Evolutionary conservation across 2,329 filamentous ascomycete genomes (phyloP), one percentile per base, ranked within the genome.

Genomic region (Corynespora cassiicola): DNA sequence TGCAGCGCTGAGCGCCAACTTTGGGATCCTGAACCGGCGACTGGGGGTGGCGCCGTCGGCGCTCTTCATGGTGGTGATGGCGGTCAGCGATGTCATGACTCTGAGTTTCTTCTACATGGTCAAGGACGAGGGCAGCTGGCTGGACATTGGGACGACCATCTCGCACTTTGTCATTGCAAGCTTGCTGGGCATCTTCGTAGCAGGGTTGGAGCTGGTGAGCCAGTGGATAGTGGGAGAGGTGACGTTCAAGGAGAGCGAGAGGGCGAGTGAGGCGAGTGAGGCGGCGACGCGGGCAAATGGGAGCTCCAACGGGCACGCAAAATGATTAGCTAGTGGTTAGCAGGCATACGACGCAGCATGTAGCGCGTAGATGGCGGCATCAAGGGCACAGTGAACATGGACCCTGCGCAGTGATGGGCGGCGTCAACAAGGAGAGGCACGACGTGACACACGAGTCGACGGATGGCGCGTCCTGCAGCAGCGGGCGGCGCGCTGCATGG

Each of bases 51-150:
- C 90, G 7, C 91, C 90, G 0, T 90, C 87, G 24, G 89, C 90
- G 5, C 74, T 99, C 4, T 96, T 97, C 72, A 96, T 96, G 86
- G 53, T 69, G 3, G 90, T 95, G 33, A 95, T 96, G 82, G 88
- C 61, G 1, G 82, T 95, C 34, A 91, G 87, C 45, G 94, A 99
- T 64, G 82, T 96, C 32, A 78, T 97, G 65, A 97, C 94, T 3
- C 77, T 99, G 35, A 89, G 94, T 58, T 99, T 99, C 75, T 99
- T 99, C 72, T 99, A 89, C 84, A 89, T 96, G 57, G 94, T 99
- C 29, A 88, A 87, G 59, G 94, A 99, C 56, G 94, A 99, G 65
- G 94, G 94, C 0, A 94, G 87, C 15, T 99, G 94, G 94, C 73
- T 99, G 43, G 94, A 99, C 65, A 99, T 99, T 63, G 94, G 94